Evolutionary conservation across 768 basidiomycete genomes (phyloP), one percentile per base, ranked within the genome.

Genomic region (Serendipita sp.): DNA sequence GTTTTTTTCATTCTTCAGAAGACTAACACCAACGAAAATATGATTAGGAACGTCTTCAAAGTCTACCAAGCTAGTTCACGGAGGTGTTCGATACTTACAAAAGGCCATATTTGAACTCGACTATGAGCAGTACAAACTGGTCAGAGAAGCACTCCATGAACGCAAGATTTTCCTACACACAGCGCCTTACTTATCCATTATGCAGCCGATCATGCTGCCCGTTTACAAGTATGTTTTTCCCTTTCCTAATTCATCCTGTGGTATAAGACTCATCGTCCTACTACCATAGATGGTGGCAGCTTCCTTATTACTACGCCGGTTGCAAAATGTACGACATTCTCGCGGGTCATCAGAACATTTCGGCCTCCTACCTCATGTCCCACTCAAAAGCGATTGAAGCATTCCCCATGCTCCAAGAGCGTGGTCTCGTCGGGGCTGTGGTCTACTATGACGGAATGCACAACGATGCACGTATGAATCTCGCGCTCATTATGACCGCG

Each of bases 391-490:
- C 95, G 0, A 76, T 97, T 24, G 92, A 96, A 71, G 84, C 88
- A 0, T 99, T 98, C 78, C 95, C 95, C 0, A 96, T 95, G 90
- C 80, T 99, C 67, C 97, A 98, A 74, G 79, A 79, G 37, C 86
- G 96, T 3, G 92, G 92, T 2, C 80, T 97, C 10, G 92, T 93
- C 37, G 94, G 94, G 18, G 94, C 92, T 13, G 78, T 99, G 64
- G 95, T 99, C 15, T 98, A 98, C 75, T 96, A 99, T 69, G 95
- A 99, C 71, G 94, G 94, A 89, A 69, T 66, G 80, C 95, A 99
- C 75, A 99, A 99, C 70, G 96, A 99, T 70, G 88, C 95, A 1
- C 83, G 95, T 13, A 99, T 98, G 96, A 99, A 99, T 77, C 82
- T 95, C 64, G 92, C 95, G 0, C 79, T 99, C 37, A 81, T 95